These are phyloP conservation scores for Brassica napus DNA, from an alignment of 345 rosid species.

Conservation along the genomic window Da-Ae NC_063440.1:11614001-11614500, in stretches of 20 bases:
- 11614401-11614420: conserved; percentile 74
- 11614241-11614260: conserved; percentile 86
- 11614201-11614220: conserved; percentile 68
- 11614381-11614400: conserved; percentile 91
- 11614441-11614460: conserved; percentile 65
- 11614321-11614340: conserved; percentile 18
- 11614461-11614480: conserved; percentile 73
- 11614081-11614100: conserved; percentile 13
- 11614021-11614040: conserved; percentile 90
- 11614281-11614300: conserved; percentile 20
- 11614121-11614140: background rate
- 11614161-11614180: conserved; percentile 70
- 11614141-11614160: conserved; percentile 53
- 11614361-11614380: conserved; percentile 48
- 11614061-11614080: conserved; percentile 14
- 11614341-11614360: conserved; percentile 3
- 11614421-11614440: conserved; percentile 67
- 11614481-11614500: conserved; percentile 85
- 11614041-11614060: conserved; percentile 67
- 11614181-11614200: conserved; percentile 69
- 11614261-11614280: conserved; percentile 66
- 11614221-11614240: conserved; percentile 84
- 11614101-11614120: background rate
- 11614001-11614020: conserved; percentile 86
- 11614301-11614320: conserved; percentile 11